These are phyloP conservation scores for Gymnopilus junonius DNA, from an alignment of 768 basidiomycete species.

Conservation along the genomic window DNA sequence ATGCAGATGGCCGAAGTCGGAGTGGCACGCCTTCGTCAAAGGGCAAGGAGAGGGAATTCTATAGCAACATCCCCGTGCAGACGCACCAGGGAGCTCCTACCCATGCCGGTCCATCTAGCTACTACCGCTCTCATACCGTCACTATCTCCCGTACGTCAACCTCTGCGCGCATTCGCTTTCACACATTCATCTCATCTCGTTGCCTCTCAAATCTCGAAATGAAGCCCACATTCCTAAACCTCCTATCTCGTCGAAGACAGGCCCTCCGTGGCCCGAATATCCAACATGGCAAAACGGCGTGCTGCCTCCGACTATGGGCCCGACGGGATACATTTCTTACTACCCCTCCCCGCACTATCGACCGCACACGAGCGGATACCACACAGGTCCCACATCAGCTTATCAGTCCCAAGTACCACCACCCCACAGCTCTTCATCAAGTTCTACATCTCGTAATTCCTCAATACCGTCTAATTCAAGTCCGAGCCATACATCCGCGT, in stretches of 20 bases:
- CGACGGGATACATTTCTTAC: slow-evolving; percentile 42
- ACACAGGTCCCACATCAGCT: slow-evolving; percentile 23
- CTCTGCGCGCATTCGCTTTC: too few species aligned
- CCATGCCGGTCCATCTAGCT: slow-evolving; percentile 51
- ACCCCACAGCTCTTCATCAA: slow-evolving; percentile 3
- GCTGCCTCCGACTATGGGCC: slow-evolving; percentile 25
- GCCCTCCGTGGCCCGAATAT: slow-evolving; percentile 21
- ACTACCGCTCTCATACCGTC: slow-evolving; percentile 68
- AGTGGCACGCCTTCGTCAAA: slow-evolving; percentile 51
- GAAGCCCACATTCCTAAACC: neutral
- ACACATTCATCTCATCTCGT: neutral
- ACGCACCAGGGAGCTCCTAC: slow-evolving; percentile 33
- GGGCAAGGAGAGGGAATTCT: slow-evolving; percentile 40
- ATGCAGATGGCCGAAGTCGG: slow-evolving; percentile 47
- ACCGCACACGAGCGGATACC: slow-evolving; percentile 30
- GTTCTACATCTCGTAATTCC: slow-evolving; percentile 11
- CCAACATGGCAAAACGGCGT: slow-evolving; percentile 22
- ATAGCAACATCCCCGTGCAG: slow-evolving; percentile 26
- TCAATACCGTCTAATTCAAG: slow-evolving; percentile 13
- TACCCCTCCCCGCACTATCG: slow-evolving; percentile 58
- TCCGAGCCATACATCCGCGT: neutral
- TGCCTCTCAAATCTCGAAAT: neutral
- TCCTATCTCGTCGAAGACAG: slow-evolving; percentile 36
- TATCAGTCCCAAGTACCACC: slow-evolving; percentile 22
- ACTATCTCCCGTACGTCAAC: slow-evolving; percentile 44